Percentiles rank a stretch among this genome's conserved stretches.
phyloP scores from a whole-genome alignment of 192 early-diverging fungal species.

The Coemansia sp. region DNA sequence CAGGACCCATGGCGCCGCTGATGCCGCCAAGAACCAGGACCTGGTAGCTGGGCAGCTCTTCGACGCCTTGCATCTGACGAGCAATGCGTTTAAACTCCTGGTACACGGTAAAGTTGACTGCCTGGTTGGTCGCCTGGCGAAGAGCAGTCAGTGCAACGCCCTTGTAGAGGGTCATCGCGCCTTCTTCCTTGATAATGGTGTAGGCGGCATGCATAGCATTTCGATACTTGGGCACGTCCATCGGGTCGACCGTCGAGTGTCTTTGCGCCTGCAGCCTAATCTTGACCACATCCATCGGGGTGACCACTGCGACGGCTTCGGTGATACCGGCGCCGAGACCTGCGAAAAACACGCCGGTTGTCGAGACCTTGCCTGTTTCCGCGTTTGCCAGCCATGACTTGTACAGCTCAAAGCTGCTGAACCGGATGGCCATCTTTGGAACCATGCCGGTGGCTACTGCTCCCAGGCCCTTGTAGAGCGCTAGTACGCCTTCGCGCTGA shows the following conservation, averaged over 20 bases:
- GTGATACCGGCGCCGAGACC: slow-evolving; percentile 91
- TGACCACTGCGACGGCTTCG: slow-evolving; percentile 91
- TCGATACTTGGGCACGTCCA: slow-evolving; percentile 95
- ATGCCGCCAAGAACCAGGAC: slow-evolving; percentile 85
- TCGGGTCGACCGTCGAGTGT: slow-evolving; percentile 93
- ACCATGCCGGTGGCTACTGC: slow-evolving; percentile 96
- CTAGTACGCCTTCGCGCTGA: slow-evolving; percentile 79
- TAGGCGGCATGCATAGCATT: slow-evolving; percentile 89
- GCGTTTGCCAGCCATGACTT: slow-evolving; percentile 73
- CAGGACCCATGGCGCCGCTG: slow-evolving; percentile 85
- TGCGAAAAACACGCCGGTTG: slow-evolving; percentile 71
- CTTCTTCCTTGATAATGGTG: slow-evolving; percentile 91
- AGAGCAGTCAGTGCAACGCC: slow-evolving; percentile 91
- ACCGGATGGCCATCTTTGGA: slow-evolving; percentile 99
- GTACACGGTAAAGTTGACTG: slow-evolving; percentile 98
- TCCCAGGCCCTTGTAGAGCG: slow-evolving; percentile 96
- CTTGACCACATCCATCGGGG: slow-evolving; percentile 99
- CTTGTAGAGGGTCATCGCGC: slow-evolving; percentile 82
- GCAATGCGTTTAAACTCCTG: slow-evolving; percentile 84
- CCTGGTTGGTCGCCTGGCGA: slow-evolving; percentile 96
- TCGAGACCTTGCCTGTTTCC: slow-evolving; percentile 62
- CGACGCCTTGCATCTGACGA: slow-evolving; percentile 61
- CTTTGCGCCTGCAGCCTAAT: slow-evolving; percentile 96
- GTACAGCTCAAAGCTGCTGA: slow-evolving; percentile 93
- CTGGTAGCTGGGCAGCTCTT: slow-evolving; percentile 87